These are phyloP conservation scores for Pichia sp. DNA, from an alignment of 1,139 yeast species.

Conservation along the genomic window DNA sequence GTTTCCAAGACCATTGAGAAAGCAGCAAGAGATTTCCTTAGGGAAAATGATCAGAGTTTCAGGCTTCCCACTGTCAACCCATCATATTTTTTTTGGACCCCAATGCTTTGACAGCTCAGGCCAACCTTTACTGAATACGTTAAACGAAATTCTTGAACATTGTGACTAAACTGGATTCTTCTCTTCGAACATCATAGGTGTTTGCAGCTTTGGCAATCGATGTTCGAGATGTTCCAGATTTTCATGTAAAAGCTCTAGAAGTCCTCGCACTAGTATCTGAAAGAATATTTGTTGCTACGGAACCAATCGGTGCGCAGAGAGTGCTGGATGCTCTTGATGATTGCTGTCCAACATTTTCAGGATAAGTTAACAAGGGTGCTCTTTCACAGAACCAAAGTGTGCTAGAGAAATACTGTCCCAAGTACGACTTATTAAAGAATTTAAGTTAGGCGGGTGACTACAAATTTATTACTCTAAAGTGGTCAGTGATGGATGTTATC, in stretches of 20 bases:
- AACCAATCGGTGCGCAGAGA: conserved; percentile 37
- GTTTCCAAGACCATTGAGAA: conserved; percentile 49
- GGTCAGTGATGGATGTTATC: conserved; percentile 40
- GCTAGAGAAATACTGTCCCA: conserved; percentile 3
- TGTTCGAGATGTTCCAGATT: conserved; percentile 42
- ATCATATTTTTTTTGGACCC: conserved; percentile 46
- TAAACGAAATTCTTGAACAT: conserved; percentile 35
- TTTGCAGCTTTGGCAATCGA: conserved; percentile 34
- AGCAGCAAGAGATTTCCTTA: conserved; percentile 51
- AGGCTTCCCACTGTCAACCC: conserved; percentile 45
- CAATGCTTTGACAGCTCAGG: conserved; percentile 36
- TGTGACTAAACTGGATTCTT: conserved; percentile 28
- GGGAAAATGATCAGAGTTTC: conserved; percentile 38
- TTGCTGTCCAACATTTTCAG: conserved; percentile 38
- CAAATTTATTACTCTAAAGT: conserved; percentile 36
- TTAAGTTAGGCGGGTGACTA: conserved; percentile 34
- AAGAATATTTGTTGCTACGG: conserved; percentile 40
- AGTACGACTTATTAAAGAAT: conserved; percentile 17
- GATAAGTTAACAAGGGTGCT: conserved; percentile 36
- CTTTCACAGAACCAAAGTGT: conserved; percentile 28
- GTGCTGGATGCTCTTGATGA: conserved; percentile 37
- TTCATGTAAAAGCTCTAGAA: conserved; percentile 39
- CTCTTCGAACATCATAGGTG: conserved; percentile 21
- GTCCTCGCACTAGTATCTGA: conserved; percentile 33
- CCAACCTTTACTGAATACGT: conserved; percentile 32